phyloP scores from a whole-genome alignment of 2,329 filamentous ascomycete species.

The Hymenoscyphus fraxineus region DNA sequence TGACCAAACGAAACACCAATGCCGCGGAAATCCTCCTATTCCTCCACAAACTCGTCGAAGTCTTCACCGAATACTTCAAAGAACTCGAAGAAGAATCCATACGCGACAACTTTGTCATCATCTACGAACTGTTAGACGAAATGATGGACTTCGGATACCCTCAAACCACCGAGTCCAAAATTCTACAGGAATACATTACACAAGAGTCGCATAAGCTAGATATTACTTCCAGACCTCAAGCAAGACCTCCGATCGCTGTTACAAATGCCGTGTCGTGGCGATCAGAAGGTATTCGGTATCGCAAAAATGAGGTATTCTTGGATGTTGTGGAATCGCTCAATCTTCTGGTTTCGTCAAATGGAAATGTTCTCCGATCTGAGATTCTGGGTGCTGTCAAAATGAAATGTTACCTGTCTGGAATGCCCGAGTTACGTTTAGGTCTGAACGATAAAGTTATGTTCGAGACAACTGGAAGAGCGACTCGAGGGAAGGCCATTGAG shows the following conservation, averaged over 20 bases:
- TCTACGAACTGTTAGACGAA: slow-evolving; percentile 97
- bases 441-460: slow-evolving; percentile 99
- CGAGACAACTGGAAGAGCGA: slow-evolving; percentile 91
- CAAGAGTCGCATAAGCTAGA: slow-evolving; percentile 99
- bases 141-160: slow-evolving; percentile 99
- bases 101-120: slow-evolving; percentile 98
- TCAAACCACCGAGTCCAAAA: slow-evolving; percentile 97
- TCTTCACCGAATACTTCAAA: slow-evolving; percentile 99
- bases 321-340: slow-evolving; percentile 97
- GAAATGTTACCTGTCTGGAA: slow-evolving; percentile 98
- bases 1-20: slow-evolving; percentile 98
- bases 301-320: slow-evolving; percentile 99
- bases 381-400: slow-evolving; percentile 98
- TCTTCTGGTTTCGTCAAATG: slow-evolving; percentile 86
- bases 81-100: slow-evolving; percentile 98
- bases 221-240: slow-evolving; percentile 90
- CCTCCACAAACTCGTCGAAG: slow-evolving; percentile 95
- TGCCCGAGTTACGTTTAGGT: slow-evolving; percentile 91
- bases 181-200: slow-evolving; percentile 98
- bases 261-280: slow-evolving; percentile 98
- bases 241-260: slow-evolving; percentile 91
- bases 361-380: slow-evolving; percentile 92
- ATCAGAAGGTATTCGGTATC: slow-evolving; percentile 94
- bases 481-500: slow-evolving; percentile 93
- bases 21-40: slow-evolving; percentile 97